Base-by-base conservation (phyloP, 371 early-diverging fungal species). In the Apophysomyces elegans region DNA sequence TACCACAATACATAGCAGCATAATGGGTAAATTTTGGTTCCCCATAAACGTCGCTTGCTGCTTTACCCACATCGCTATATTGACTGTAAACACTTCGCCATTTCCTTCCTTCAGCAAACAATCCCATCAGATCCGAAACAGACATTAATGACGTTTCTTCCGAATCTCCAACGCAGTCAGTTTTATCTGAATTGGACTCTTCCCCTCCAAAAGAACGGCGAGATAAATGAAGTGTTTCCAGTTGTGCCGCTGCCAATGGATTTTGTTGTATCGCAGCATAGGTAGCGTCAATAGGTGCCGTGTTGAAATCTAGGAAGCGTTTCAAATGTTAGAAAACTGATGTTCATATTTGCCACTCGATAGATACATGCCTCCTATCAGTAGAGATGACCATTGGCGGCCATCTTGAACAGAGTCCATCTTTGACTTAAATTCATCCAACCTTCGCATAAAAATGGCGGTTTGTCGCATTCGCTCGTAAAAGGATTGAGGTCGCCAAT, bases 1-100 rank as follows among this genome's bases (percentile, higher is more conserved):
- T 79, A 12, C 83, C 84, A 68, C 80, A 81, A 67, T 81, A 87
- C 46, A 70, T 77, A 12, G 67, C 72, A 4, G 85, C 73, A 65
- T 81, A 86, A 61, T 86, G 81, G 8, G 85, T 85, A 54, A 77
- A 85, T 8, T 72, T 72, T 0, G 88, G 88, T 63, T 87, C 88
- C 0, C 84, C 84, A 58, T 68, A 65, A 2, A 13, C 13, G 7
- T 69, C 56, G 12, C 44, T 46, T 39, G 39, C 45, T 14, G 61
- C 66, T 1, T 38, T 45, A 43, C 64, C 67, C 4, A 79, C 59
- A 26, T 58, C 11, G 1, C 69, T 69, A 36, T 73, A 72, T 21
- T 62, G 45, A 18, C 71, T 69, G 58, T 82, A 82, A 0, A 82
- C 59, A 37, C 82, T 82, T 9, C 59, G 46, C 72, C 76, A 77